Conservation (phyloP, 164 flowering plant species). For the Malania oleifera region DNA sequence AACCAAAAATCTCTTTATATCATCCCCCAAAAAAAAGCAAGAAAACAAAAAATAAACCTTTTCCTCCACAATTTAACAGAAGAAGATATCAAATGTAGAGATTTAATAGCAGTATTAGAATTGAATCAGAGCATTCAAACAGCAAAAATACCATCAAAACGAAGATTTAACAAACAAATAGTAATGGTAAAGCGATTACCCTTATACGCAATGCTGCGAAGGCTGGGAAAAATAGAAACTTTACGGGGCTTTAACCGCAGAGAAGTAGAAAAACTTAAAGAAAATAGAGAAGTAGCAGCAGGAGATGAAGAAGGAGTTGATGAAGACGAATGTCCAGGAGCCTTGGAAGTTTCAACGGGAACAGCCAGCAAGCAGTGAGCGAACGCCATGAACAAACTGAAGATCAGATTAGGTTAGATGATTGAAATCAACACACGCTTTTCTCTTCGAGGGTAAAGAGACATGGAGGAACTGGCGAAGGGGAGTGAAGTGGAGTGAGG, state of each 20-base stretch:
- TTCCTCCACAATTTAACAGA: too few relatives aligned
- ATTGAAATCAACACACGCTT: background rate
- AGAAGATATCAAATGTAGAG: too few relatives aligned
- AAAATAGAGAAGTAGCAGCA: slow-evolving; percentile 9
- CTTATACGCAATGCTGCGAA: slow-evolving; percentile 15
- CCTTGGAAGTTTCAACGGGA: slow-evolving; percentile 21
- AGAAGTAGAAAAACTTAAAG: slow-evolving; percentile 10
- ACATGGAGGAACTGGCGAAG: background rate
- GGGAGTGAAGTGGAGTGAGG: too few relatives aligned
- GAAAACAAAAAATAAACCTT: too few relatives aligned
- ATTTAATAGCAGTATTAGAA: too few relatives aligned
- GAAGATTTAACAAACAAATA: background rate
- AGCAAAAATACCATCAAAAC: too few relatives aligned
- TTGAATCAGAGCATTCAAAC: too few relatives aligned
- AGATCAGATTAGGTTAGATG: background rate
- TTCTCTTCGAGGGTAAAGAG: background rate
- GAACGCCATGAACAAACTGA: slow-evolving; percentile 33
- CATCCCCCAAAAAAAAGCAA: too few relatives aligned
- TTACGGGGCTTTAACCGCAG: slow-evolving; percentile 16
- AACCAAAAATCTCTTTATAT: too few relatives aligned
- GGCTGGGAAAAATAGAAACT: slow-evolving; percentile 22
- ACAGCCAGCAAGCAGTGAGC: slow-evolving; percentile 30
- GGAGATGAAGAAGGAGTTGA: slow-evolving; percentile 9
- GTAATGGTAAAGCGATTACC: slow-evolving; percentile 21
- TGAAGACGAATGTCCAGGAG: slow-evolving; percentile 9